phyloP scores from a whole-genome alignment of 805 yeast species.

The Pichia insulana region DNA sequence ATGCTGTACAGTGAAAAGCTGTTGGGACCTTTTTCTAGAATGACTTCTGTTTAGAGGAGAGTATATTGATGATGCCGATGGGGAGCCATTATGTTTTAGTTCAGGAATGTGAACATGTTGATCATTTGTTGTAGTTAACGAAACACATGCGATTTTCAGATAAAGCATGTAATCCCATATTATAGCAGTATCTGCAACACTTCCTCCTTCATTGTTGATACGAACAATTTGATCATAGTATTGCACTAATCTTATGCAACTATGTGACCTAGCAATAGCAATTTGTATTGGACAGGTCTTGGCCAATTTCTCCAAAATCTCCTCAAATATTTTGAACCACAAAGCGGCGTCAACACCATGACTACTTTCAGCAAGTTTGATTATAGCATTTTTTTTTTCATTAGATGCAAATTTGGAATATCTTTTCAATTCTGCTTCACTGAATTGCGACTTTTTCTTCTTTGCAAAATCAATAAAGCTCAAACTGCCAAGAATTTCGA shows the following conservation, averaged over 20 bases:
- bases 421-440: constrained; percentile 72
- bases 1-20: constrained; percentile 73
- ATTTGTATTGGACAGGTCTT: constrained; percentile 85
- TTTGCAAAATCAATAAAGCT: constrained; percentile 60
- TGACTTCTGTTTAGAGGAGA: constrained; percentile 47
- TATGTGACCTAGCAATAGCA: constrained; percentile 85
- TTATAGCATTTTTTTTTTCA: constrained; percentile 57
- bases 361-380: constrained; percentile 77
- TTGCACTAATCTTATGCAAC: constrained; percentile 82
- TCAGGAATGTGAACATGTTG: constrained; percentile 57
- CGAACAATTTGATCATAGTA: constrained; percentile 62
- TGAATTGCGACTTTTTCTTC: constrained; percentile 41
- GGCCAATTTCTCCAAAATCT: constrained; percentile 59
- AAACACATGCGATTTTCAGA: constrained; percentile 83
- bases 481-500: constrained; percentile 63
- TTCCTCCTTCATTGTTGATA: constrained; percentile 35
- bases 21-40: constrained; percentile 69
- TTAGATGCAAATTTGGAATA: constrained; percentile 50
- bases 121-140: constrained; percentile 81
- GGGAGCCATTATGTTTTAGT: constrained; percentile 9
- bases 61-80: constrained; percentile 20
- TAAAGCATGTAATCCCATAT: constrained; percentile 49
- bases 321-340: constrained; percentile 90
- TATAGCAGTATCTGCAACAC: constrained; percentile 20
- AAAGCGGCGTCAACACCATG: constrained; percentile 93